phyloP scores from a whole-genome alignment of 495 filamentous ascomycete species.

The Zalerion maritima region DNA sequence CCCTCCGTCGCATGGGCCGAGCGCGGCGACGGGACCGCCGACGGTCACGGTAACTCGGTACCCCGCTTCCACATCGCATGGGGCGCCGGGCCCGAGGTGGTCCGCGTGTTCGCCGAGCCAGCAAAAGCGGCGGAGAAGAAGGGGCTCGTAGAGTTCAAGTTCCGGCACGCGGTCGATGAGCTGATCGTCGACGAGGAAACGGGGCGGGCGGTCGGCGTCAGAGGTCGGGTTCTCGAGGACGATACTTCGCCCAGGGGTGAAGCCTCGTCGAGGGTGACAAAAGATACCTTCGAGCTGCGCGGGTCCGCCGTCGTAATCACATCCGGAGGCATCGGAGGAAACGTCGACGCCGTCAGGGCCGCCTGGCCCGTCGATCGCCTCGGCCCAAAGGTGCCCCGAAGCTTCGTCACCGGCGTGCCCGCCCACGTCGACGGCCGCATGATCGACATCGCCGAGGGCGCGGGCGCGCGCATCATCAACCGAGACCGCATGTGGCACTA shows the following conservation, averaged over 20 bases:
- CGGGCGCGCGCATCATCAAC: constrained; percentile 33
- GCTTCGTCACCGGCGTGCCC: constrained; percentile 36
- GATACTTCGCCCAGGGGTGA: constrained; percentile 27
- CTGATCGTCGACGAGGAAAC: constrained; percentile 27
- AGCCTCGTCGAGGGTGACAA: constrained; percentile 22
- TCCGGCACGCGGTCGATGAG: constrained; percentile 33
- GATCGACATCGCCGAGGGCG: constrained; percentile 31
- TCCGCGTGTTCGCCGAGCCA: constrained; percentile 33
- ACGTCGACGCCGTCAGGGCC: constrained; percentile 34
- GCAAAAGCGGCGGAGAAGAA: constrained; percentile 27
- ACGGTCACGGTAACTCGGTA: constrained; percentile 37
- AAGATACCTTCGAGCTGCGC: constrained; percentile 28
- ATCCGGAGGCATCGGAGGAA: constrained; percentile 35
- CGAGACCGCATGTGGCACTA: constrained; percentile 41
- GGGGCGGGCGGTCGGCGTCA: constrained; percentile 31
- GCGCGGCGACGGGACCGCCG: constrained; percentile 30
- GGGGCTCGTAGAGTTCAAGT: constrained; percentile 33
- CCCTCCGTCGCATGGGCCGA: constrained; percentile 36
- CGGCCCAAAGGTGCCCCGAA: constrained; percentile 28
- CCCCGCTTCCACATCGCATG: constrained; percentile 37
- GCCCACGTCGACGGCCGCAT: constrained; percentile 38
- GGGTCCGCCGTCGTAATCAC: constrained; percentile 30
- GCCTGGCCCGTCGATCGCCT: constrained; percentile 32
- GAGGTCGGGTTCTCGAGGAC: constrained; percentile 27
- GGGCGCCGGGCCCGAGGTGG: constrained; percentile 38